Conservation (phyloP, 2,329 filamentous ascomycete genomes). For the Diaporthe citri region DNA sequence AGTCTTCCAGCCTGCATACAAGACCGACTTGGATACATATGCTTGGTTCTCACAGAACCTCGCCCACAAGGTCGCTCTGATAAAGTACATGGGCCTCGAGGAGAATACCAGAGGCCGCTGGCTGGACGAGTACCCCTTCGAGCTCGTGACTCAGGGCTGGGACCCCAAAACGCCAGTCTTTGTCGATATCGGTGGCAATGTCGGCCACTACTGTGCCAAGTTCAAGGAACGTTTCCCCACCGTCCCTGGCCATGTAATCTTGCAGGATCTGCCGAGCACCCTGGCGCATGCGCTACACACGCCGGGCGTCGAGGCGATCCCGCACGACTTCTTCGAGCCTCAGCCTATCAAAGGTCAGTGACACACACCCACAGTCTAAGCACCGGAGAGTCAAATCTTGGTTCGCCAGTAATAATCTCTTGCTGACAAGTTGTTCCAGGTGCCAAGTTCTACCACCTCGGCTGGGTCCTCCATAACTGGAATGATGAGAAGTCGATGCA, state of each 20-base stretch:
- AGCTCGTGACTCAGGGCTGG: not conserved
- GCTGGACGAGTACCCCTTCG: not conserved
- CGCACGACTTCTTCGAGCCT: not conserved
- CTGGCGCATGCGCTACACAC: not conserved
- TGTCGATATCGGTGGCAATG: not conserved
- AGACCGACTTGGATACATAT: not conserved
- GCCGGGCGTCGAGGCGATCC: not conserved
- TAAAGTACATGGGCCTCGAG: not conserved
- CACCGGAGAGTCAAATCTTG: not conserved
- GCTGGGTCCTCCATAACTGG: not conserved
- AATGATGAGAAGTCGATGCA: not conserved
- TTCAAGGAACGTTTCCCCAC: not conserved
- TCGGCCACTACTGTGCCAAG: not conserved
- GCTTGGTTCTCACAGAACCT: not conserved
- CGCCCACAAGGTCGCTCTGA: not conserved
- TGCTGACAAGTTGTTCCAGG: not conserved
- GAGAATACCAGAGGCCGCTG: not conserved
- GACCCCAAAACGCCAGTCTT: not conserved
- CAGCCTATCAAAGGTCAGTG: not conserved
- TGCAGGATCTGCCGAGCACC: not conserved
- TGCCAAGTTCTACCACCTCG: conserved; percentile 1
- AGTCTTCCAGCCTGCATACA: not conserved
- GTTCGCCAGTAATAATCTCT: not conserved
- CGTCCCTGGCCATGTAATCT: not conserved
- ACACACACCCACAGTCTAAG: not conserved